A percentile compares a stretch with the other conserved stretches of the same genome.
Evolutionary conservation across 805 yeast species (phyloP).

Genomic region (Cephaloascus fragrans): DNA sequence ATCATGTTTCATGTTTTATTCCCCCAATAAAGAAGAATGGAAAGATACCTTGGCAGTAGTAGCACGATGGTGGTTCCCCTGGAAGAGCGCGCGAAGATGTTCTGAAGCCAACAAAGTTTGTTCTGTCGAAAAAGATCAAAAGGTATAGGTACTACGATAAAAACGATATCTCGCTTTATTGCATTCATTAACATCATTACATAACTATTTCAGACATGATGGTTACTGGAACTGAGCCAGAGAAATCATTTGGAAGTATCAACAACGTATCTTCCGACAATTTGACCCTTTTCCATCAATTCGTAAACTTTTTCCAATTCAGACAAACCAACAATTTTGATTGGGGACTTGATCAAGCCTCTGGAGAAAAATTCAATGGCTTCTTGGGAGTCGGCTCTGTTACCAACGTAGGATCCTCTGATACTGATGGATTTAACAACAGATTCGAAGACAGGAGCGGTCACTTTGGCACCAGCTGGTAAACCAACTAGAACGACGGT

Average conservation of each 20-base stretch:
- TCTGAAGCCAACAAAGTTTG: too few relatives aligned
- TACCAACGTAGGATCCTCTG: slow-evolving; percentile 26
- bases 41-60: too few relatives aligned
- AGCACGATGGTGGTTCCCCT: too few relatives aligned
- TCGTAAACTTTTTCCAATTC: slow-evolving; percentile 23
- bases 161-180: too few relatives aligned
- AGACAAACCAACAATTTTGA: slow-evolving; percentile 27
- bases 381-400: slow-evolving; percentile 27
- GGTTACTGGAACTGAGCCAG: too few relatives aligned
- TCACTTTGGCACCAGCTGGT: slow-evolving; percentile 24
- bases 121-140: too few relatives aligned
- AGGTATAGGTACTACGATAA: too few relatives aligned
- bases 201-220: too few relatives aligned
- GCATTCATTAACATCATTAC: too few relatives aligned
- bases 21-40: too few relatives aligned
- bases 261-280: slow-evolving; percentile 28
- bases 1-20: too few relatives aligned
- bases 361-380: slow-evolving; percentile 26
- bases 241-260: slow-evolving; percentile 21
- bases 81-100: too few relatives aligned
- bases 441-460: slow-evolving; percentile 18
- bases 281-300: slow-evolving; percentile 28
- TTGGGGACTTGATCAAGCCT: slow-evolving; percentile 25
- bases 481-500: slow-evolving; percentile 27
- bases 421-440: slow-evolving; percentile 20